Percentiles rank a stretch among this genome's conserved stretches.
These are phyloP conservation scores for Xylariaceae sp. DNA, from an alignment of 2,329 filamentous ascomycete genomes.

Conservation along the genomic window DNA sequence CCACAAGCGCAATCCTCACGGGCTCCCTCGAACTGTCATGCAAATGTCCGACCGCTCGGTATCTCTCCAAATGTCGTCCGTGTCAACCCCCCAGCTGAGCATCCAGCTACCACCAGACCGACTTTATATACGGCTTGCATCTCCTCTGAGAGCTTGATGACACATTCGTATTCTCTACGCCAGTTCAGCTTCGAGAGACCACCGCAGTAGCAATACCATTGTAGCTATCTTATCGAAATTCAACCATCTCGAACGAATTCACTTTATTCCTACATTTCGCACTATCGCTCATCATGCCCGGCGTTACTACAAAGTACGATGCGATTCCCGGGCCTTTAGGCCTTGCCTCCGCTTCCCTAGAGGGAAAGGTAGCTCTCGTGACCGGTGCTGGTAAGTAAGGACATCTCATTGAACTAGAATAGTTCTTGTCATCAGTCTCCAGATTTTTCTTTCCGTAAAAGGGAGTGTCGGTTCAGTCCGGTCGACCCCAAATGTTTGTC, in stretches of 20 bases:
- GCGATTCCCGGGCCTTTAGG: constrained; percentile 39
- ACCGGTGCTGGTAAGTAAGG: constrained; percentile 38
- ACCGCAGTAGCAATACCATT: too few species aligned
- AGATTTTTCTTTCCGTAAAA: neutral
- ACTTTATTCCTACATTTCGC: too few species aligned
- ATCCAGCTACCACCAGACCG: neutral
- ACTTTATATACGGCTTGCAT: constrained; percentile 13
- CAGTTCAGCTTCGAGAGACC: too few species aligned
- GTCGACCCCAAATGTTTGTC: constrained; percentile 25
- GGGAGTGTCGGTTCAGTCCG: constrained; percentile 8
- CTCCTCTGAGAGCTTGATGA: too few species aligned
- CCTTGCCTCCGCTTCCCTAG: constrained; percentile 37
- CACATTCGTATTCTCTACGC: too few species aligned
- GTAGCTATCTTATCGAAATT: too few species aligned
- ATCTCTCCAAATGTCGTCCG: constrained; percentile 26
- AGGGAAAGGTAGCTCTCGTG: constrained; percentile 38
- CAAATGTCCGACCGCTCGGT: constrained; percentile 23
- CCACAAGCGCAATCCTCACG: constrained; percentile 7
- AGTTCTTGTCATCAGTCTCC: neutral
- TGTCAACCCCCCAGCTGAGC: neutral
- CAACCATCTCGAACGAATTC: too few species aligned
- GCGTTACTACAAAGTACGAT: constrained; percentile 36
- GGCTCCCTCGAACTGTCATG: constrained; percentile 10
- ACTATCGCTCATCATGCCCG: constrained; percentile 32
- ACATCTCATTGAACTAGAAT: neutral